Evolutionary conservation across 257 asterid species (phyloP).

Genomic region (Jasminum sambac): DNA sequence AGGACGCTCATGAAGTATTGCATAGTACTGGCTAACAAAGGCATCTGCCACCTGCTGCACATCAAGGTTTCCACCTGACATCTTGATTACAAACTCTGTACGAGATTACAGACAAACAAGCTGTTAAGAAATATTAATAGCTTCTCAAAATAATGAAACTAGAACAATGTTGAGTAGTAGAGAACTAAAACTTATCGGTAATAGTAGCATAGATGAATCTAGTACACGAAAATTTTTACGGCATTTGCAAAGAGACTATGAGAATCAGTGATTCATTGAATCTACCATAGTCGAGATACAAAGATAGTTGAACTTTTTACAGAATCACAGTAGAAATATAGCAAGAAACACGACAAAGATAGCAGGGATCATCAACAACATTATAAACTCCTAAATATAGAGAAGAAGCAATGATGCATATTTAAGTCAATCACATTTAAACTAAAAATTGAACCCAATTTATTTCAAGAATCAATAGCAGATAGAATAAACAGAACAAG

Average conservation of each 20-base stretch:
- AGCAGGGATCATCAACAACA: no score
- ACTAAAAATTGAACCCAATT: background rate
- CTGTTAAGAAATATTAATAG: background rate
- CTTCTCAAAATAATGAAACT: background rate
- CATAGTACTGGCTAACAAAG: background rate
- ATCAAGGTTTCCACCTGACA: background rate
- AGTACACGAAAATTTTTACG: background rate
- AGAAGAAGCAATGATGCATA: background rate
- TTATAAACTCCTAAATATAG: no score
- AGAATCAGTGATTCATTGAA: background rate
- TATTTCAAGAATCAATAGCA: background rate
- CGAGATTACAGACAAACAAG: background rate
- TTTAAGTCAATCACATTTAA: background rate
- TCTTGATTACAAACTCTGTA: background rate
- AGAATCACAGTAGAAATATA: background rate
- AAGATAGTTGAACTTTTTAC: background rate
- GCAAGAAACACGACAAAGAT: no score
- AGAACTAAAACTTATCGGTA: background rate
- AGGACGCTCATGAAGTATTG: background rate
- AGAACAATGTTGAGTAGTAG: no score
- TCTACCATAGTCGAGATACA: background rate
- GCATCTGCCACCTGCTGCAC: background rate
- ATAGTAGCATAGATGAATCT: background rate
- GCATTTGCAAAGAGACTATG: background rate
- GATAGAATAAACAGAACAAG: background rate